phyloP scores from a whole-genome alignment of 768 basidiomycete species.

The Chalciporus piperatus region DNA sequence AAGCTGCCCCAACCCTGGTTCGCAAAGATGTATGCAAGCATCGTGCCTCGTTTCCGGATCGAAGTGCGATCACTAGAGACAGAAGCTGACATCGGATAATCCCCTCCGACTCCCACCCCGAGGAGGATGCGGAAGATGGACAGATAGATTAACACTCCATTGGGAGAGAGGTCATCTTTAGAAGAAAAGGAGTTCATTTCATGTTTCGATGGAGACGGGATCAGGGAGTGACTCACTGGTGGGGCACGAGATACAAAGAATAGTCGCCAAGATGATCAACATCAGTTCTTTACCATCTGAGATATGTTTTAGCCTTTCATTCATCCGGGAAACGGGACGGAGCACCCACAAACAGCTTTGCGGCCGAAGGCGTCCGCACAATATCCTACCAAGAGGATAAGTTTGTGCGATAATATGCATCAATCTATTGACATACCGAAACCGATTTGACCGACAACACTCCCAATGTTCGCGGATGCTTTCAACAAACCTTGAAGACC shows the following conservation, averaged over 20 bases:
- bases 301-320: slow-evolving; percentile 1
- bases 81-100: slow-evolving; percentile 75
- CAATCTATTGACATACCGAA: slow-evolving; percentile 43
- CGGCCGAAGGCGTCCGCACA: slow-evolving; percentile 66
- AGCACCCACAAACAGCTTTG: slow-evolving; percentile 56
- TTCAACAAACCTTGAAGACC: slow-evolving; percentile 63
- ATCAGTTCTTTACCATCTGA: slow-evolving; percentile 76
- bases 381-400: slow-evolving; percentile 41
- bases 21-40: slow-evolving; percentile 75
- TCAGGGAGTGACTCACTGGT: slow-evolving; percentile 38
- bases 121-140: slow-evolving; percentile 67
- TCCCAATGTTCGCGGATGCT: slow-evolving; percentile 68
- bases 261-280: slow-evolving; percentile 77
- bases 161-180: slow-evolving; percentile 48
- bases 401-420: neutral
- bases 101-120: slow-evolving; percentile 77
- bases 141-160: slow-evolving; percentile 58
- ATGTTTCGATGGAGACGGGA: neutral
- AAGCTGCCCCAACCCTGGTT: slow-evolving; percentile 80
- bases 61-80: slow-evolving; percentile 66
- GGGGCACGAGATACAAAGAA: slow-evolving; percentile 63
- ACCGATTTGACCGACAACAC: slow-evolving; percentile 64
- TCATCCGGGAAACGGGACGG: neutral
- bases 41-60: slow-evolving; percentile 63
- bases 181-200: slow-evolving; percentile 1